Percentiles rank a stretch among this genome's conserved stretches.
phyloP scores from a whole-genome alignment of 2,329 filamentous ascomycete genomes.

The Epichloe sylvatica region DNA sequence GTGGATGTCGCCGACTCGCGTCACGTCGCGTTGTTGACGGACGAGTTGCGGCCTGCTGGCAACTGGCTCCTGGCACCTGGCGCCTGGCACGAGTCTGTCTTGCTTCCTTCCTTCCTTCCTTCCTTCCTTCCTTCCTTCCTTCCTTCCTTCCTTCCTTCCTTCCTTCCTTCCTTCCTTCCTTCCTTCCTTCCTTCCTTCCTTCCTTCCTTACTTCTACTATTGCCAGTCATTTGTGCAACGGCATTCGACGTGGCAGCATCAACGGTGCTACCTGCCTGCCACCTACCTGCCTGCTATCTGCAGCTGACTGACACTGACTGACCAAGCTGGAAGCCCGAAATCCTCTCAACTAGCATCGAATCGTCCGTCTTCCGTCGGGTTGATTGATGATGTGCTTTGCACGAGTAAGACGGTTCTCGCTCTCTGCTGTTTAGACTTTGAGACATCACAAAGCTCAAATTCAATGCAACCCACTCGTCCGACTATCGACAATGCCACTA shows the following conservation, averaged over 20 bases:
- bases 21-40: too few relatives aligned
- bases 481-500: not conserved
- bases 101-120: not conserved
- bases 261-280: not conserved
- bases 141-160: not conserved
- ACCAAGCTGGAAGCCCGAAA: not conserved
- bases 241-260: not conserved
- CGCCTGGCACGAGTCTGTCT: too few relatives aligned
- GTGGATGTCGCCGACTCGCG: too few relatives aligned
- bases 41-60: too few relatives aligned
- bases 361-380: not conserved
- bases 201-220: not conserved
- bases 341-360: not conserved
- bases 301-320: not conserved
- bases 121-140: not conserved
- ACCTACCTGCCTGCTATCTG: not conserved
- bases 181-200: not conserved
- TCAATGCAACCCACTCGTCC: not conserved
- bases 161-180: not conserved
- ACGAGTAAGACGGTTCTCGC: slow-evolving; percentile 1
- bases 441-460: not conserved
- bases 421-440: not conserved
- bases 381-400: not conserved
- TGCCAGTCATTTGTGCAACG: not conserved
- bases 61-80: too few relatives aligned